phyloP scores from a whole-genome alignment of 331 rosid species.

The Acacia concinna region DNA sequence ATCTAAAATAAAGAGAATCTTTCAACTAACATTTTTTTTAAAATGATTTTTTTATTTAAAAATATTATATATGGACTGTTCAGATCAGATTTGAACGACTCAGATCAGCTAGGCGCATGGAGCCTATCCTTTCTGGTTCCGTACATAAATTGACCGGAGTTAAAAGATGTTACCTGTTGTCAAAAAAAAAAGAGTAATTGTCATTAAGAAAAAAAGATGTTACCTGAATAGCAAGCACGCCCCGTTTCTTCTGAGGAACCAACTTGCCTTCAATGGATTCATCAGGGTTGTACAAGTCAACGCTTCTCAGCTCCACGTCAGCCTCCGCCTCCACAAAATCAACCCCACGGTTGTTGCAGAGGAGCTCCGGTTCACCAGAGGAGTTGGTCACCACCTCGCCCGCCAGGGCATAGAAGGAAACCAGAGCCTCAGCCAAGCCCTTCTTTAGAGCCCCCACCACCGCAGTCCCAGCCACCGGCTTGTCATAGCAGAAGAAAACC shows the following conservation, averaged over 20 bases:
- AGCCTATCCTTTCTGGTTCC: background rate
- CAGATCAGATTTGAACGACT: no score
- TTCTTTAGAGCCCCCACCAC: constrained; percentile 50
- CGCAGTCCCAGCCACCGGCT: constrained; percentile 5
- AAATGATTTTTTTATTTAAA: no score
- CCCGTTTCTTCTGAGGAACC: constrained; percentile 58
- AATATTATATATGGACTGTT: no score
- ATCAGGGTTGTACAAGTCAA: constrained; percentile 69
- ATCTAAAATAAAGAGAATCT: no score
- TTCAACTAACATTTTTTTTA: no score
- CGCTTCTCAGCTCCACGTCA: constrained; percentile 46
- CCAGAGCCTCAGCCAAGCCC: constrained; percentile 52
- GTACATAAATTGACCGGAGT: background rate
- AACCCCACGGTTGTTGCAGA: constrained; percentile 76
- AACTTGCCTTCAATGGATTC: constrained; percentile 58
- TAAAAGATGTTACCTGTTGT: background rate
- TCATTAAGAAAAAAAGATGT: no score
- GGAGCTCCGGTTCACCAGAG: constrained; percentile 66
- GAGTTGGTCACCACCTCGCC: constrained; percentile 65
- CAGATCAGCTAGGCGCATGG: no score
- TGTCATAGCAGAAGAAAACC: constrained; percentile 63
- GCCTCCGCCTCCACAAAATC: constrained; percentile 67
- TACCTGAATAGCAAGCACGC: constrained; percentile 37
- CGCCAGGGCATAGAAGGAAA: constrained; percentile 55
- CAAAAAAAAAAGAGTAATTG: no score